Conservation (phyloP, 2,329 filamentous ascomycete genomes). For the Alternaria arbusti region DNA sequence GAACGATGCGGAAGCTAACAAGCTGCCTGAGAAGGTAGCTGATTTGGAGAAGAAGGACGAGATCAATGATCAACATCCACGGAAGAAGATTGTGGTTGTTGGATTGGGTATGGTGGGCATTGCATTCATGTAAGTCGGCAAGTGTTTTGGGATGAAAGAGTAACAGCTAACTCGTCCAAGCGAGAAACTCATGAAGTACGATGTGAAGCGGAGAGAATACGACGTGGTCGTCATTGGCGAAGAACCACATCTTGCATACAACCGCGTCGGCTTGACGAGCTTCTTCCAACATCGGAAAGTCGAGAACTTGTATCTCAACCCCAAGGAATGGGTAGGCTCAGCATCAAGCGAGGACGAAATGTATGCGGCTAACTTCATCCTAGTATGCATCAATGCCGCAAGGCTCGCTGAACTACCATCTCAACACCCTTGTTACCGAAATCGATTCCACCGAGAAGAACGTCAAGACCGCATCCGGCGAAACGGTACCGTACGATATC, state of each 20-base stretch:
- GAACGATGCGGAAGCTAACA: constrained; percentile 56
- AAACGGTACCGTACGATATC: constrained; percentile 75
- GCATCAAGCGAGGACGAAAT: not conserved
- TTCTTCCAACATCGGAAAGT: constrained; percentile 88
- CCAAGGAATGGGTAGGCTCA: constrained; percentile 73
- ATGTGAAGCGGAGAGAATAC: constrained; percentile 76
- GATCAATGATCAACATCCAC: constrained; percentile 34
- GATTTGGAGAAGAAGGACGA: constrained; percentile 33
- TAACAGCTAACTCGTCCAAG: constrained; percentile 53
- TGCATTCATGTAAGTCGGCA: constrained; percentile 75
- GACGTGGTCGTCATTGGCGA: constrained; percentile 86
- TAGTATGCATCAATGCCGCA: constrained; percentile 72
- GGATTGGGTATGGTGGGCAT: constrained; percentile 92
- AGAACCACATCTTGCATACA: constrained; percentile 87
- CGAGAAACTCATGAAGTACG: constrained; percentile 87
- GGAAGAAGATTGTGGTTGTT: constrained; percentile 79
- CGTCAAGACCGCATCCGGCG: constrained; percentile 73
- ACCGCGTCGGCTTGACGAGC: constrained; percentile 84
- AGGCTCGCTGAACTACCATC: constrained; percentile 73
- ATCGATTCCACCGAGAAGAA: constrained; percentile 69
- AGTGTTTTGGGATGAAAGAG: not conserved
- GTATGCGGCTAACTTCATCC: constrained; percentile 2
- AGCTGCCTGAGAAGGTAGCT: constrained; percentile 53
- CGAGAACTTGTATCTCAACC: constrained; percentile 87
- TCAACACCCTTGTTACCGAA: constrained; percentile 75